Evolutionary conservation across 2,329 filamentous ascomycete genomes (phyloP), one percentile per base, ranked within the genome.

Genomic region (Byssochlamys sp.): DNA sequence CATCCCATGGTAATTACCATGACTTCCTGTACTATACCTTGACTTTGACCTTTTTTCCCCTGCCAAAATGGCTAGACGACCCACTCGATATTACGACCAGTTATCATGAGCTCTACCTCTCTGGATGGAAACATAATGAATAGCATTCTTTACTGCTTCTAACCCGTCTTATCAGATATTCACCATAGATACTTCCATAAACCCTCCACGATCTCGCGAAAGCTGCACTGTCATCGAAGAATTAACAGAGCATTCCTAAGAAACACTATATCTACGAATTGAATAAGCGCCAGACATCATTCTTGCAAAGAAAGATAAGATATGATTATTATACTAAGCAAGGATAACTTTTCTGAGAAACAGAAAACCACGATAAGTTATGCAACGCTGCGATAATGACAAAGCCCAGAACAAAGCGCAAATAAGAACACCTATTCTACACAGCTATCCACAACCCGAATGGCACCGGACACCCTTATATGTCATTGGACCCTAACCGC

Each of bases 1-100:
- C 6, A 57, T 68, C 54, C 66, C 59, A 53, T 60, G 50, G 39
- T 45, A 45, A 14, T 10, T 45, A 19, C n/a, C 19, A 45, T 45
- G n/a, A 4, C n/a, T 45, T 49, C n/a, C 24, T 29, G 12, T 52
- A 27, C 35, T 39, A 35, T 58, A 35, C 9, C 29, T 10, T 31
- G 29, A 10, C 9, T 31, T 31, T 49, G 31, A 33, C 31, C 31
- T 45, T 39, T n/a, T 29, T 29, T 29, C 28, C 39, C 14, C 39
- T 24, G 39, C 39, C n/a, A 7, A 9, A 45, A 45, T 45, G n/a
- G 39, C 39, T 19, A 45, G 19, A 45, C 39, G 39, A 45, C 39
- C 14, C 19, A 45, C 9, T 45, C n/a, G 39, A 45, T 7, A 7
- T 45, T 45, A 45, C 19, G 39, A 45, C n/a, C 5, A 45, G 14